Evolutionary conservation across 768 basidiomycete genomes (phyloP), one percentile per base, ranked within the genome.

Genomic region (Suillus plorans): DNA sequence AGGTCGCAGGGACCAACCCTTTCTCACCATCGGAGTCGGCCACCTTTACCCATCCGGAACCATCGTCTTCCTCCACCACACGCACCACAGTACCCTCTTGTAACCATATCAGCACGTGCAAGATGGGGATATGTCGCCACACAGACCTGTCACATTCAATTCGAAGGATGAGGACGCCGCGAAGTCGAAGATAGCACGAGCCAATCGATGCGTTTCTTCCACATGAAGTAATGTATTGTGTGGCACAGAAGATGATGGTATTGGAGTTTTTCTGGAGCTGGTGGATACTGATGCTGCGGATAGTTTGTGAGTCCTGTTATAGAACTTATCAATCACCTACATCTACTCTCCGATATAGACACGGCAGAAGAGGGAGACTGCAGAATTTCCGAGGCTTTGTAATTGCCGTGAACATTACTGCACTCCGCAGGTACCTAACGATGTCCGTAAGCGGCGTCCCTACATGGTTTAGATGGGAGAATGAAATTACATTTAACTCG

Each of bases 21-120:
- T 84, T 84, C 63, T 81, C 81, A 65, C 87, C 86, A n/a, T 75
- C 74, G 45, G 76, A 70, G 70, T 90, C 83, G 28, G 77, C 73
- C 10, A 94, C 90, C 73, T 94, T 94, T 13, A 90, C 85, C 93
- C 92, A 94, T 3, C 92, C 92, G 18, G 91, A 92, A 13, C 91
- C 92, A 69, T 94, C 93, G 66, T 95, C 92, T 66, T 87, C 85
- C 72, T 95, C 92, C 22, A 92, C 72, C 45, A 95, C 80, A 63
- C 82, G 81, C 18, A 96, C 88, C 5, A 72, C 74, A 45, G 78
- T 74, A 34, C 89, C 91, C 78, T 91, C 92, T 89, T 73, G 39
- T 37, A 57, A 66, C 64, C 42, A 58, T 63, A 69, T 63, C 61
- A 68, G 70, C 64, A 57, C 62, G 34, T 52, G 39, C 63, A 69